phyloP scores from a whole-genome alignment of 169 alveolate genomes.

The Plasmodium cynomolgi region DNA sequence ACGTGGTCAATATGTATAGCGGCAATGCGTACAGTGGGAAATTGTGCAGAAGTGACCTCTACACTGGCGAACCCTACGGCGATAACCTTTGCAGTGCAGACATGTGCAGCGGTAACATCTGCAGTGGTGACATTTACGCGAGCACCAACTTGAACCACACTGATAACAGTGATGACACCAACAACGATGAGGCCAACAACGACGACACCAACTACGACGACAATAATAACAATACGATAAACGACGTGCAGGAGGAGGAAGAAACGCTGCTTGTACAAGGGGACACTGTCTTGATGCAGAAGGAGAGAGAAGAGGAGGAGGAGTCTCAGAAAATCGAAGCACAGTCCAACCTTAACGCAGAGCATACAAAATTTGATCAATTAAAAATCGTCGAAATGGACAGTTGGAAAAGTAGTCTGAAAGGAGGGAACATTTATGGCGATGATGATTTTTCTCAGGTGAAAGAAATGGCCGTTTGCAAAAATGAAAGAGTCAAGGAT shows the following conservation, averaged over 20 bases:
- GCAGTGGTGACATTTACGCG: not conserved
- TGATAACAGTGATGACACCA: not conserved
- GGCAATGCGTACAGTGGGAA: not conserved
- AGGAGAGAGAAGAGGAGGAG: not conserved
- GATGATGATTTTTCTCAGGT: not conserved
- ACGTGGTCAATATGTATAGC: not conserved
- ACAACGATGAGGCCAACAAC: not conserved
- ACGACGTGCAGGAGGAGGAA: constrained; percentile 6
- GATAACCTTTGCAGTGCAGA: not conserved
- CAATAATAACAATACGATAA: not conserved
- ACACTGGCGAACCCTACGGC: not conserved
- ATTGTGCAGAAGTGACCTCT: not conserved
- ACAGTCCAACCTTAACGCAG: not conserved
- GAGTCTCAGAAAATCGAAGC: not conserved
- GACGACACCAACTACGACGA: not conserved
- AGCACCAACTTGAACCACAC: not conserved
- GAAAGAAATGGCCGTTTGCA: not conserved
- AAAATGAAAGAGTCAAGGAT: not conserved
- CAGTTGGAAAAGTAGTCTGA: not conserved
- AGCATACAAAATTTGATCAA: not conserved
- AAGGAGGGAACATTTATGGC: not conserved
- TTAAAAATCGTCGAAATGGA: not conserved
- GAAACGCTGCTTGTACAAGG: not conserved
- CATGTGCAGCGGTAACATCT: not conserved
- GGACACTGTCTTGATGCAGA: not conserved